Conservation (phyloP, 1,139 yeast genomes). For the Hyphopichia burtonii region DNA sequence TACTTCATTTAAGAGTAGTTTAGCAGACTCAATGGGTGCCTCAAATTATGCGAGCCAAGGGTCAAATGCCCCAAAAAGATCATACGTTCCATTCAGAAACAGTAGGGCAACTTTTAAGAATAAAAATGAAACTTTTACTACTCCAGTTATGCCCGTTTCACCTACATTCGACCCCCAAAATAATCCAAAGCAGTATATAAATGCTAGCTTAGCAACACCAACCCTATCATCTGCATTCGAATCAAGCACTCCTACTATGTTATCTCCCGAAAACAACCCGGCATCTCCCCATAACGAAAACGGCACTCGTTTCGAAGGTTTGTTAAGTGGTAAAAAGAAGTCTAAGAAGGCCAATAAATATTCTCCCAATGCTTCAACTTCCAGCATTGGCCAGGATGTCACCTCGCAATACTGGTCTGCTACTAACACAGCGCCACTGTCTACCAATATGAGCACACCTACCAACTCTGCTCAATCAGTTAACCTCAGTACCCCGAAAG, state of each 20-base stretch:
- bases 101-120: conserved; percentile 21
- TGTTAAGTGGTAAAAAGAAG: conserved; percentile 30
- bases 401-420: conserved; percentile 7
- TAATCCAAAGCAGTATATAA: conserved; percentile 3
- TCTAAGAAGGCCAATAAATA: conserved; percentile 17
- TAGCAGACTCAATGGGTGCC: conserved; percentile 59
- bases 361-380: conserved; percentile 13
- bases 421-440: conserved; percentile 6
- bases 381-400: conserved; percentile 11
- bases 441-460: conserved; percentile 3
- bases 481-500: conserved; percentile 6
- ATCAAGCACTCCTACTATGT: not conserved
- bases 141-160: conserved; percentile 22
- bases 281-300: not conserved
- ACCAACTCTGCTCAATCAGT: conserved; percentile 6
- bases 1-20: conserved; percentile 70
- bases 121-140: conserved; percentile 17
- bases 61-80: conserved; percentile 25
- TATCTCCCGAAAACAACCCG: not conserved
- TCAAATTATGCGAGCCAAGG: conserved; percentile 17
- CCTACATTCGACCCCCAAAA: conserved; percentile 20
- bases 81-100: conserved; percentile 46
- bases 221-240: conserved; percentile 8
- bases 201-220: conserved; percentile 3
- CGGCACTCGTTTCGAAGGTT: conserved; percentile 19